These are phyloP conservation scores for Ophiostoma novo-ulmi DNA, from an alignment of 2,329 filamentous ascomycete species.

Conservation along the genomic window DNA sequence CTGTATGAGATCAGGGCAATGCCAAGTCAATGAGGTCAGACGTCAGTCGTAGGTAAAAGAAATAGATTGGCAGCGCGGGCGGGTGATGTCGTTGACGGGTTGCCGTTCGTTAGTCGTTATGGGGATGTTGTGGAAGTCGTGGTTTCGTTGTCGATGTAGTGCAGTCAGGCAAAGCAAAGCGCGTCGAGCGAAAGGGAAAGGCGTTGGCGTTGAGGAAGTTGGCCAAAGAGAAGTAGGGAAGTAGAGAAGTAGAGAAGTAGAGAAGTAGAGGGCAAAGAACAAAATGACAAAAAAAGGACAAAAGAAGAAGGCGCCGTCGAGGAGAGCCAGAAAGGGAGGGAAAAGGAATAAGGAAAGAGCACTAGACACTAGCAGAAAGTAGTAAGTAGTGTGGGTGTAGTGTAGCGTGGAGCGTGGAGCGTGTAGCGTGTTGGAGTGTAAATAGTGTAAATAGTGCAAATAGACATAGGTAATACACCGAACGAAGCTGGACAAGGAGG, in stretches of 20 bases:
- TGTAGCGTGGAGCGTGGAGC: not conserved
- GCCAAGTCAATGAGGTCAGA: conserved; percentile 14
- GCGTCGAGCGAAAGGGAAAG: not conserved
- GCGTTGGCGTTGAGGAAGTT: not conserved
- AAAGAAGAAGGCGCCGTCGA: not conserved
- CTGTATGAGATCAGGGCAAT: not conserved
- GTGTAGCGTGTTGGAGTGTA: not conserved
- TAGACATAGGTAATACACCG: not conserved
- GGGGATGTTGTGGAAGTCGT: not conserved
- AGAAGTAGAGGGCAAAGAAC: not conserved
- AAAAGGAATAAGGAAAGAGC: not conserved
- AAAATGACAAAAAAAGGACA: not conserved
- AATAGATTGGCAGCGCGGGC: not conserved
- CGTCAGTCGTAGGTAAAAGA: conserved; percentile 9
- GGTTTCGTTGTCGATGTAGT: not conserved
- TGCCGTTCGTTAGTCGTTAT: not conserved
- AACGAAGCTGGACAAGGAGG: not conserved
- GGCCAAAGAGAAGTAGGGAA: not conserved
- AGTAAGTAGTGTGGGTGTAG: not conserved
- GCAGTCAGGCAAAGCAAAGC: not conserved
- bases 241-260: not conserved
- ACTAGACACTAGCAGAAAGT: not conserved
- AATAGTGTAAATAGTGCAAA: conserved; percentile 7
- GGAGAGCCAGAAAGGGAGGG: not conserved
- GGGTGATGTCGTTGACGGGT: not conserved